These are phyloP conservation scores for Cladosporium colombiae DNA, from an alignment of 2,329 filamentous ascomycete species.

Conservation along the genomic window DNA sequence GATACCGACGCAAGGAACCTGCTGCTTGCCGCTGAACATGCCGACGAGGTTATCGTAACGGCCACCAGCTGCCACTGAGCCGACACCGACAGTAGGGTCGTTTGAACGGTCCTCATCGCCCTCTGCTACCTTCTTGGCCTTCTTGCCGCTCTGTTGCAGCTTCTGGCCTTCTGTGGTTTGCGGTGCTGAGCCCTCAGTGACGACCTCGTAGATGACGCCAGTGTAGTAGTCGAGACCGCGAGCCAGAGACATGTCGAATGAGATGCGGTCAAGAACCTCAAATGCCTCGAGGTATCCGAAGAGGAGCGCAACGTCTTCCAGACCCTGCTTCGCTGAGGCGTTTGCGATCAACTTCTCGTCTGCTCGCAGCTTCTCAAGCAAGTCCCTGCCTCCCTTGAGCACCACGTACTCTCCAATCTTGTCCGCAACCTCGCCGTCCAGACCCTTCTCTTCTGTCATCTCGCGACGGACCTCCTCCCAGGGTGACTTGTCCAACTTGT, in stretches of 20 bases:
- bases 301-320: conserved; percentile 77
- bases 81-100: conserved; percentile 79
- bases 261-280: conserved; percentile 70
- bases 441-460: conserved; percentile 90
- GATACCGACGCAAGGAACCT: conserved; percentile 87
- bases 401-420: conserved; percentile 84
- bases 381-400: conserved; percentile 71
- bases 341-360: conserved; percentile 71
- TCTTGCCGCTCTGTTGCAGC: conserved; percentile 45
- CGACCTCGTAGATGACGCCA: conserved; percentile 84
- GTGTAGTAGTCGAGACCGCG: conserved; percentile 94
- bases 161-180: conserved; percentile 42
- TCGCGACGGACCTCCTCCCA: conserved; percentile 89
- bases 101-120: conserved; percentile 69
- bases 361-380: conserved; percentile 68
- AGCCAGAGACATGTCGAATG: conserved; percentile 86
- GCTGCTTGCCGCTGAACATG: conserved; percentile 77
- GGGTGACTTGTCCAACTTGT: conserved; percentile 88
- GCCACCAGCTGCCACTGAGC: conserved; percentile 84
- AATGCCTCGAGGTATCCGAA: conserved; percentile 82
- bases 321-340: conserved; percentile 72
- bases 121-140: conserved; percentile 49
- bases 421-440: conserved; percentile 75
- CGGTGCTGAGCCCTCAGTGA: conserved; percentile 76
- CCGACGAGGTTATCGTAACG: conserved; percentile 91